Conservation (phyloP, 495 filamentous ascomycete genomes). For the Xylaria castorea region DNA sequence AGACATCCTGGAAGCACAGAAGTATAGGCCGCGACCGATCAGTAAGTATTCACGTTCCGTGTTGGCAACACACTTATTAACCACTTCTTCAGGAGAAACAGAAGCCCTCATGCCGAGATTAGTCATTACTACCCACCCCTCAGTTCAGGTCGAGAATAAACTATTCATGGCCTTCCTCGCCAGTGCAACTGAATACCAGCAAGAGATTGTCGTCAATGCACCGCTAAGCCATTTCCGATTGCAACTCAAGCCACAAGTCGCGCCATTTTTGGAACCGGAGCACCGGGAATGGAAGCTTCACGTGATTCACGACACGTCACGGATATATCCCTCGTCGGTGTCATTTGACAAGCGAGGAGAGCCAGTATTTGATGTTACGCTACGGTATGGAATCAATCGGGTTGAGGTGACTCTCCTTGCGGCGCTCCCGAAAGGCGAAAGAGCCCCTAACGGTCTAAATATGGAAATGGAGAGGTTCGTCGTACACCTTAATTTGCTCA, state of each 20-base stretch:
- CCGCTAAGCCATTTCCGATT: conserved; percentile 68
- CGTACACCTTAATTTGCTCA: conserved; percentile 63
- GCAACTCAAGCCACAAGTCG: conserved; percentile 68
- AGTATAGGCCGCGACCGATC: conserved; percentile 35
- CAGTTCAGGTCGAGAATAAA: conserved; percentile 58
- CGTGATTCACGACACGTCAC: conserved; percentile 59
- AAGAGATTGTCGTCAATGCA: conserved; percentile 71
- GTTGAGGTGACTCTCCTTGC: conserved; percentile 71
- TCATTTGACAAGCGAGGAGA: conserved; percentile 42
- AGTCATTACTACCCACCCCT: conserved; percentile 69
- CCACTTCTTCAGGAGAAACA: conserved; percentile 38
- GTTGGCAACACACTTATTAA: conserved; percentile 41
- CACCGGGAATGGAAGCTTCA: conserved; percentile 69
- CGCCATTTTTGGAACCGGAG: conserved; percentile 55
- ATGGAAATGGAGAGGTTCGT: conserved; percentile 73
- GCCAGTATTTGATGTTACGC: conserved; percentile 65
- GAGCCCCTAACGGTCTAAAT: conserved; percentile 59
- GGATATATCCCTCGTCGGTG: conserved; percentile 43
- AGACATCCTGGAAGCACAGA: conserved; percentile 38
- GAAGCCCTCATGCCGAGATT: conserved; percentile 73
- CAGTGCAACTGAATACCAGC: conserved; percentile 65
- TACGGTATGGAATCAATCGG: conserved; percentile 68
- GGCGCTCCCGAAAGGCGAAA: conserved; percentile 64
- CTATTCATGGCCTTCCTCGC: conserved; percentile 67
- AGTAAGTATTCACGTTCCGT: conserved; percentile 25